Evolutionary conservation across 2,329 filamentous ascomycete species (phyloP), one percentile per base, ranked within the genome.

Genomic region (Ascochyta fabae): DNA sequence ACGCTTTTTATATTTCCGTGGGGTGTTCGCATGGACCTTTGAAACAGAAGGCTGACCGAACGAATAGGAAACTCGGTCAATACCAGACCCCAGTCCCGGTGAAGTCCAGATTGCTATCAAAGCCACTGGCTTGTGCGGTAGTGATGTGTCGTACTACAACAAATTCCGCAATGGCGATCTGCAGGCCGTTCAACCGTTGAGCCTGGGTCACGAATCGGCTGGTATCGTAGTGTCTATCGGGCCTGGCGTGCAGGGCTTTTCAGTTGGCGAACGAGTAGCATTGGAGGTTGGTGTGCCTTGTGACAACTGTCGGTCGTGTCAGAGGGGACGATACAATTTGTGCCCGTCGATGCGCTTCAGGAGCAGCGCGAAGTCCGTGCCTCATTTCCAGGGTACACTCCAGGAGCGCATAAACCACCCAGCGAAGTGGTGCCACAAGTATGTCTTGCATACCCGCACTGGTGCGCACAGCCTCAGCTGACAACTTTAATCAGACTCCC

Each of bases 161-260:
- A 88, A 88, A 67, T 89, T 88, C 68, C 85, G 86, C 74, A 90
- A 90, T 67, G 87, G 87, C 41, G 86, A 88, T 72, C 81, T 90
- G 46, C 87, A 86, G 64, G 86, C 85, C 42, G 86, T 84, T 61
- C 81, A 83, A 58, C 87, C 88, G 26, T 77, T 90, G 29, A 87
- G 85, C 5, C 80, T 89, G 3, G 75, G 76, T 36, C 75, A 77
- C 40, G 75, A 78, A 64, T 77, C 75, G 54, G 70, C 74, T 36
- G 75, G 75, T 36, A 51, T 77, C 24, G 75, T 78, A 4, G 73
- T 76, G 15, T 68, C 72, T 6, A 66, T 77, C 48, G 75, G 75
- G 10, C 67, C 72, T 31, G 70, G 66, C 38, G 75, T 77, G 36
- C 67, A 62, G 29, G 72, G 73, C 44, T 76, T 74, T 64, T 66